phyloP scores from a whole-genome alignment of 805 yeast species.

The Yarrowia hollandica region DNA sequence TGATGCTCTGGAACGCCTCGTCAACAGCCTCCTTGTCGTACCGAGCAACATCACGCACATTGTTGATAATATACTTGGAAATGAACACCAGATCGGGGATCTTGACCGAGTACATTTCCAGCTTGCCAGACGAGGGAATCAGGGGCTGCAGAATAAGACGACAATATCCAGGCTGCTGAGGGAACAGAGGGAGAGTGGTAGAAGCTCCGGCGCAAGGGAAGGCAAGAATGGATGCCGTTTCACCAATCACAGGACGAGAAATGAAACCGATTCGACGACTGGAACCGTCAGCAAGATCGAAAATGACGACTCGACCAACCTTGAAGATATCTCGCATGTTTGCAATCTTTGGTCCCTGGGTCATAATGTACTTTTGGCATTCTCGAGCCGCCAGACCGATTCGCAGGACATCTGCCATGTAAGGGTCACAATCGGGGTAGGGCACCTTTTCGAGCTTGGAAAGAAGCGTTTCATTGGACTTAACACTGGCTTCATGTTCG shows the following conservation, averaged over 20 bases:
- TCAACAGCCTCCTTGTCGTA: conserved; percentile 11
- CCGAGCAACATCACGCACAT: conserved; percentile 15
- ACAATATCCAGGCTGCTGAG: not conserved
- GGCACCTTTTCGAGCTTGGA: conserved; percentile 39
- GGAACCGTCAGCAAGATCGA: conserved; percentile 39
- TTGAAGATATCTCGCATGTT: conserved; percentile 40
- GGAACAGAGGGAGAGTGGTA: conserved; percentile 3
- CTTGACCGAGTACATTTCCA: conserved; percentile 6
- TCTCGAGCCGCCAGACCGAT: conserved; percentile 5
- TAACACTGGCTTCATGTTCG: conserved; percentile 71
- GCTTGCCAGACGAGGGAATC: conserved; percentile 5
- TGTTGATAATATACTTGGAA: conserved; percentile 16
- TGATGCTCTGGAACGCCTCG: conserved; percentile 17
- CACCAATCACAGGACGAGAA: conserved; percentile 11
- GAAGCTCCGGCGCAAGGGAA: conserved; percentile 15
- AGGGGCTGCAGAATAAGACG: conserved; percentile 2
- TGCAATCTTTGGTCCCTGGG: conserved; percentile 1
- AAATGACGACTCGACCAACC: conserved; percentile 47
- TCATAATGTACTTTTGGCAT: not conserved
- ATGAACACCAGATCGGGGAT: conserved; percentile 8
- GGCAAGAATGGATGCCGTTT: not conserved
- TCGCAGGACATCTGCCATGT: not conserved
- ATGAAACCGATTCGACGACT: conserved; percentile 15
- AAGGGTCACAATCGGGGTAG: conserved; percentile 4
- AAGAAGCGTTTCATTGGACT: conserved; percentile 53